Base-by-base conservation (phyloP, 768 basidiomycete genomes). In the Kondoa malvinella region DNA sequence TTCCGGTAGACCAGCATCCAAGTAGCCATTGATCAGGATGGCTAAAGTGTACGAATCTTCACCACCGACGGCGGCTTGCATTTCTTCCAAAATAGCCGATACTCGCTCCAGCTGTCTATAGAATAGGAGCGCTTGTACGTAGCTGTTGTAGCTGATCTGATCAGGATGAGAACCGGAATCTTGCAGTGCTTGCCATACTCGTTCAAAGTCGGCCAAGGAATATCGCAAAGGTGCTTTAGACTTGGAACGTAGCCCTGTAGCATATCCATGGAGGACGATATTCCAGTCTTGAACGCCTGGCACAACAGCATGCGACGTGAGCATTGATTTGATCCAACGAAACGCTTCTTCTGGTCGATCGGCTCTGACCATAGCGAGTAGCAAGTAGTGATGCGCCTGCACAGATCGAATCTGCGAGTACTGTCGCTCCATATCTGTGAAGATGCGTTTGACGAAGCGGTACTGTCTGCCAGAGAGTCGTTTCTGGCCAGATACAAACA, bases 91-190 rank as follows among this genome's bases (percentile, higher is more conserved):
- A 1, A 67, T 14, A 16, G 25, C 21, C 29, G 65, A 17, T 16
- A 67, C 72, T 29, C 58, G 34, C 0, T 50, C 58, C 50, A 63
- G 14, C 30, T 60, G 56, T 1, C 64, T 59, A 14, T 30, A 0
- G 32, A 68, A 69, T 33, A 73, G 68, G 34, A 67, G n/a, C 0
- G 70, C 69, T 31, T 63, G 25, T 57, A 73, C 50, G 60, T 71
- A 50, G 29, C 66, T 56, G 64, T 73, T 73, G 70, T 70, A 73
- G 33, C 65, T 56, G 3, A 67, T 68, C 30, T 68, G 57, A 59
- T 68, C 65, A n/a, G 67, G 70, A 62, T 59, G 30, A 31, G 29
- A 14, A 1, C 64, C 67, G 0, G 8, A 0, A 27, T 56, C 56
- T 66, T 66, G 65, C 59, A 64, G 50, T 3, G 3, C 2, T 33